Conservation (phyloP, 441 rosid species). For the Cnidoscolus chayamansa region DNA sequence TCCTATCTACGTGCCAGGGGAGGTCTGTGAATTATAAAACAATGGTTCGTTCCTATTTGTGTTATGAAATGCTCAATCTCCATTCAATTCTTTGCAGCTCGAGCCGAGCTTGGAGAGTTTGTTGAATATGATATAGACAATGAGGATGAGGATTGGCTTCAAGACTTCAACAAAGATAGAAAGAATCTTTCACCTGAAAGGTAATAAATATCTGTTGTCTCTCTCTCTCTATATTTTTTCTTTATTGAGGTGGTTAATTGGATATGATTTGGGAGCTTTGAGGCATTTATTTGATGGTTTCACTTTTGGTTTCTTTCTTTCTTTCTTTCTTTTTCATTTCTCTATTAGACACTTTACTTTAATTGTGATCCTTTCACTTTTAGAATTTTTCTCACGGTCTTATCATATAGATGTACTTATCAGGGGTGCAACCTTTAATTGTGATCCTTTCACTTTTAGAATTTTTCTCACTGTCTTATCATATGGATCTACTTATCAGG, state of each 20-base stretch:
- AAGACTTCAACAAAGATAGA: slow-evolving; percentile 51
- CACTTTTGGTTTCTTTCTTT: too few relatives aligned
- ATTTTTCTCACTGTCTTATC: too few relatives aligned
- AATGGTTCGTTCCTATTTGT: not conserved
- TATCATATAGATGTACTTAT: too few relatives aligned
- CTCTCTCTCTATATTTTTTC: not conserved
- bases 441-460: too few relatives aligned
- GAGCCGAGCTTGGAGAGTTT: slow-evolving; percentile 94
- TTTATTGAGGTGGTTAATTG: not conserved
- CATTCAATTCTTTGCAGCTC: slow-evolving; percentile 47
- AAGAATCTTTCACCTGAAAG: slow-evolving; percentile 63
- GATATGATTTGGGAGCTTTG: too few relatives aligned
- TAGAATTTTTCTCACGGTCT: too few relatives aligned
- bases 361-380: too few relatives aligned
- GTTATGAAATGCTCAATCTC: not conserved
- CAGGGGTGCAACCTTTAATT: too few relatives aligned
- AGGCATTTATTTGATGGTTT: too few relatives aligned
- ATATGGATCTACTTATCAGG: too few relatives aligned
- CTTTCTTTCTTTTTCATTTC: too few relatives aligned
- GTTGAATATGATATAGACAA: slow-evolving; percentile 96
- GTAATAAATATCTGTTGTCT: slow-evolving; percentile 32
- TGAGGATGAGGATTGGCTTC: slow-evolving; percentile 97
- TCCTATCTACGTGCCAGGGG: slow-evolving; percentile 94
- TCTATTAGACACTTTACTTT: too few relatives aligned
- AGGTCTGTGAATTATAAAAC: slow-evolving; percentile 41